phyloP scores from a whole-genome alignment of 352 stramenopile species.

The Globisporangium splendens region DNA sequence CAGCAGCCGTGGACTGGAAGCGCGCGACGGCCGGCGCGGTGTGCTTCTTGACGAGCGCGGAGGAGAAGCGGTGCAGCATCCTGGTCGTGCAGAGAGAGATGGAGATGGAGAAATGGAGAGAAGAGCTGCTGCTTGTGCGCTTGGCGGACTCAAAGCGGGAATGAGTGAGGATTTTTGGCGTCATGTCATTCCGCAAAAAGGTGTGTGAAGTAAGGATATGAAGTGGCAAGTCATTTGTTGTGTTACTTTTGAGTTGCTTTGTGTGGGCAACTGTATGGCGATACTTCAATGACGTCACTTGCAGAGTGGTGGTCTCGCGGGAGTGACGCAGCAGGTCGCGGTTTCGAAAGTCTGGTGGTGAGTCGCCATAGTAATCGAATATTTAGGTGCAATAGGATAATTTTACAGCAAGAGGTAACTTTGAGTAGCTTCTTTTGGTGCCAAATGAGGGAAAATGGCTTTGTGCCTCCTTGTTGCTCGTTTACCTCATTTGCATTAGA shows the following conservation, averaged over 20 bases:
- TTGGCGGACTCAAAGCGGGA: conserved; percentile 7
- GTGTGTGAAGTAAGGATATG: conserved; percentile 20
- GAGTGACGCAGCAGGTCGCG: neutral
- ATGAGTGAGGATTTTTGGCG: neutral
- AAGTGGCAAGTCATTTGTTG: conserved; percentile 16
- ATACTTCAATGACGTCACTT: conserved; percentile 23
- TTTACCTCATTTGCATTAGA: too few species aligned
- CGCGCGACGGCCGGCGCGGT: conserved; percentile 14
- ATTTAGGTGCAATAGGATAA: neutral
- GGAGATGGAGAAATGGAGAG: conserved; percentile 4
- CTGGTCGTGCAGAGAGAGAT: neutral
- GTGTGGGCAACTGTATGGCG: conserved; percentile 11
- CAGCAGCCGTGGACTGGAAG: conserved; percentile 23
- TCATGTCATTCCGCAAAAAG: neutral
- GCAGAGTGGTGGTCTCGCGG: conserved; percentile 1
- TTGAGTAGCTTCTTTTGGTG: neutral
- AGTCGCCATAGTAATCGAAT: neutral
- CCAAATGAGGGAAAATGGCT: neutral
- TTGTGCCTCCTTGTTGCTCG: too few species aligned
- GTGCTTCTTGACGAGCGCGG: conserved; percentile 19
- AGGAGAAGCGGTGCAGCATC: conserved; percentile 46
- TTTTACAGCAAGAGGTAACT: neutral
- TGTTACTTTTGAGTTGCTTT: conserved; percentile 1
- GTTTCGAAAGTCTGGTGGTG: neutral
- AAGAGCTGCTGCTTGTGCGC: conserved; percentile 15